These are phyloP conservation scores for Saturnispora halmiae DNA, from an alignment of 805 yeast species.

Conservation along the genomic window DNA sequence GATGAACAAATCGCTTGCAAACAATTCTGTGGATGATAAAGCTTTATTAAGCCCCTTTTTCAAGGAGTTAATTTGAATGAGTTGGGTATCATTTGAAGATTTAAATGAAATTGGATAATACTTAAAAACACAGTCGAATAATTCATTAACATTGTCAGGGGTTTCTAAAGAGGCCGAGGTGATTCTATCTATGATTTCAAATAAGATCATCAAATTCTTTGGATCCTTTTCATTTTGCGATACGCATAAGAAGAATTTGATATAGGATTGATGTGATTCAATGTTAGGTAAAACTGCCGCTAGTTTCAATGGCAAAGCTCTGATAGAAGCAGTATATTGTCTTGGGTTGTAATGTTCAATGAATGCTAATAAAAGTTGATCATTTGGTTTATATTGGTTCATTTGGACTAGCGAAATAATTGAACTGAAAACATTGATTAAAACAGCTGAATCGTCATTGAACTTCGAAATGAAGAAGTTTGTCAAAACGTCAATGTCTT, in stretches of 20 bases:
- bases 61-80: slow-evolving; percentile 66
- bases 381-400: slow-evolving; percentile 37
- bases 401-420: slow-evolving; percentile 42
- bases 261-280: slow-evolving; percentile 30
- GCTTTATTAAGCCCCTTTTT: slow-evolving; percentile 53
- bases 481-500: slow-evolving; percentile 41
- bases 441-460: slow-evolving; percentile 46
- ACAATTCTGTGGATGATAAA: slow-evolving; percentile 49
- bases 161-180: slow-evolving; percentile 33
- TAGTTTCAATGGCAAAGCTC: slow-evolving; percentile 46
- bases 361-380: slow-evolving; percentile 33
- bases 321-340: slow-evolving; percentile 48
- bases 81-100: slow-evolving; percentile 89
- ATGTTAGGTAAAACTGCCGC: neutral
- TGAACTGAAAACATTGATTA: slow-evolving; percentile 46
- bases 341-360: slow-evolving; percentile 42
- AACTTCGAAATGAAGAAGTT: slow-evolving; percentile 58
- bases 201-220: slow-evolving; percentile 65
- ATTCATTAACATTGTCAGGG: slow-evolving; percentile 42
- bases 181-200: slow-evolving; percentile 44
- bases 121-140: slow-evolving; percentile 86
- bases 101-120: slow-evolving; percentile 94
- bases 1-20: slow-evolving; percentile 67
- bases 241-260: slow-evolving; percentile 52
- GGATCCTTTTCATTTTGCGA: slow-evolving; percentile 95